Evolutionary conservation across 2,329 filamentous ascomycete species (phyloP), one percentile per base, ranked within the genome.

Genomic region (Exophiala xenobiotica): DNA sequence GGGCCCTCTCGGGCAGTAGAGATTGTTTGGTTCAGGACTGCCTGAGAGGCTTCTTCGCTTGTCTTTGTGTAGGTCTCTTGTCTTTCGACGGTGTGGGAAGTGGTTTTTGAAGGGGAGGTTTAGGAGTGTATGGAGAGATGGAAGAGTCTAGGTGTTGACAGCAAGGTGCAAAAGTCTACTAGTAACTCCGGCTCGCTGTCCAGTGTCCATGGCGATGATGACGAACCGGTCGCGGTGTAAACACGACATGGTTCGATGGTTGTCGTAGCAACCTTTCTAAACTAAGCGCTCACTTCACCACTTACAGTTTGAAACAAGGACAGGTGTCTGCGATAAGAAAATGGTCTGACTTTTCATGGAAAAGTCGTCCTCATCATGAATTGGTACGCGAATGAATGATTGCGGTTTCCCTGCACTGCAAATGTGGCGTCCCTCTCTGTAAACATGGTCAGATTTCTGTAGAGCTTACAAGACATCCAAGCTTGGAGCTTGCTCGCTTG

Each of bases 1-100:
- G 41, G 56, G 56, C 58, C 58, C 56, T 61, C 54, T 55, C 58
- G 58, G 58, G 56, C 58, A 56, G 54, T 40, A 41, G 37, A 22
- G 23, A 43, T 29, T 29, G 29, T 47, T 35, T 24, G 23, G 37
- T 43, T 52, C 50, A 57, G 51, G 40, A 46, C 48, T 57, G 53
- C 50, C 56, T 53, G 53, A 58, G 53, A 60, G 56, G 53, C 53
- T 60, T 57, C 56, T 35, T 59, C 50, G 55, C 23, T 54, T 52
- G 57, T 29, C 40, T 52, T 46, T 29, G 22, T 48, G 45, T 49
- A 49, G 46, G 29, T 43, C 46, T 56, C 54, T 26, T 14, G 35
- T 19, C 24, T 47, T 29, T 37, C 48, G 16, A 38, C 14, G 20
- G 19, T 33, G 22, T 33, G 14, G 37, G n/a, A 35, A 43, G 22